Conservation (phyloP, 2,329 filamentous ascomycete species). For the Cladorrhinum sp. region DNA sequence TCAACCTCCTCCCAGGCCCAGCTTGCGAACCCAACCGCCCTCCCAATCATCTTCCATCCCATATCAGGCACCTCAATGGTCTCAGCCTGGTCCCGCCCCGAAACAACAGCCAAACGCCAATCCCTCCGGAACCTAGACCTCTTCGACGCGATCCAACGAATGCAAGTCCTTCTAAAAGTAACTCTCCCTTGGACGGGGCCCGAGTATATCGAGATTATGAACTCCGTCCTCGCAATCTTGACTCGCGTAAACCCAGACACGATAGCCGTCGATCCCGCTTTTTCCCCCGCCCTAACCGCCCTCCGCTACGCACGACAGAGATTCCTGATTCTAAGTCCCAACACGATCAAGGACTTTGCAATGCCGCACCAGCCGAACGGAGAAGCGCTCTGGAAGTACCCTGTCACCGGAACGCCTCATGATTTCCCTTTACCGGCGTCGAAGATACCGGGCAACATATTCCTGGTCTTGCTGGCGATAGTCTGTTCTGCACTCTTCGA, state of each 20-base stretch:
- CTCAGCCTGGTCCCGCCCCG: conserved; percentile 19
- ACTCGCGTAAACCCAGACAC: conserved; percentile 33
- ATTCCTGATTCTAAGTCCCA: conserved; percentile 27
- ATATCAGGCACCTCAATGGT: conserved; percentile 25
- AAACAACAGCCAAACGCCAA: conserved; percentile 12
- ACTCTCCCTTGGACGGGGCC: conserved; percentile 32
- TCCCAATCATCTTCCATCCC: conserved; percentile 28
- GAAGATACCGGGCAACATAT: conserved; percentile 41
- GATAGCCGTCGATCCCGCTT: conserved; percentile 33
- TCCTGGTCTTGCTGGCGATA: conserved; percentile 23
- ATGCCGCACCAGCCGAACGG: conserved; percentile 38
- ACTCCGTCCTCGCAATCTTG: conserved; percentile 28
- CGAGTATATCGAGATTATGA: conserved; percentile 32
- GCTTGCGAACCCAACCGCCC: conserved; percentile 18
- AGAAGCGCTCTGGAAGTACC: conserved; percentile 39
- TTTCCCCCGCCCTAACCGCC: conserved; percentile 40
- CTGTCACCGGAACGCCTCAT: conserved; percentile 33
- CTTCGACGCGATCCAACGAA: conserved; percentile 18
- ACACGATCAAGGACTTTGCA: conserved; percentile 39
- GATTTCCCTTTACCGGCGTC: conserved; percentile 44
- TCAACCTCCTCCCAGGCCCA: conserved; percentile 21
- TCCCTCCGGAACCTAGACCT: conserved; percentile 2
- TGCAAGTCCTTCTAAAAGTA: conserved; percentile 22
- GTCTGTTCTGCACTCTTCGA: conserved; percentile 13
- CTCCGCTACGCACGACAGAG: conserved; percentile 32